Conservation (phyloP, 164 flowering plant genomes). For the Cinnamomum micranthum region DNA sequence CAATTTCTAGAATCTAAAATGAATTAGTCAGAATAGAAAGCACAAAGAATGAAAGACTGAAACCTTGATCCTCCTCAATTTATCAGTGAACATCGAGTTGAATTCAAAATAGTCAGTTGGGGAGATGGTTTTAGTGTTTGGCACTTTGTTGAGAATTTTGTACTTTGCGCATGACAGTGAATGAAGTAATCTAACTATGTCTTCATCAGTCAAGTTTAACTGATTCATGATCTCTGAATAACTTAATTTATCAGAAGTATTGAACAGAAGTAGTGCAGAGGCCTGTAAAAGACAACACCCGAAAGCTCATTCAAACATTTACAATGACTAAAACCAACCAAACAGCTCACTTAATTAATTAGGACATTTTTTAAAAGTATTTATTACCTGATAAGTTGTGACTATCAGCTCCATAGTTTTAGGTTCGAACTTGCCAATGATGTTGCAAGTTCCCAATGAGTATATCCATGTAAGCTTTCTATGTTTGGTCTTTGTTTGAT, state of each 20-base stretch:
- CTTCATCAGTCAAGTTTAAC: conserved; percentile 73
- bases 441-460: conserved; percentile 81
- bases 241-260: conserved; percentile 60
- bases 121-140: conserved; percentile 64
- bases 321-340: neutral
- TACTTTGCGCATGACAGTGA: conserved; percentile 89
- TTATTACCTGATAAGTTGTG: conserved; percentile 75
- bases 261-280: conserved; percentile 72
- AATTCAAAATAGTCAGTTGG: conserved; percentile 70
- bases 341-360: neutral
- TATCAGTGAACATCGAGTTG: conserved; percentile 83
- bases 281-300: conserved; percentile 40
- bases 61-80: conserved; percentile 91
- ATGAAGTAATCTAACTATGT: conserved; percentile 70
- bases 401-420: conserved; percentile 83
- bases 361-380: neutral
- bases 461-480: conserved; percentile 93
- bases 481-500: conserved; percentile 79
- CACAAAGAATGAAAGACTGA: neutral
- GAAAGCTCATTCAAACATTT: neutral
- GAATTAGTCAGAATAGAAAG: neutral
- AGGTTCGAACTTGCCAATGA: conserved; percentile 73
- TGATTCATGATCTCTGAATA: conserved; percentile 77
- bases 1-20: conserved; percentile 2
- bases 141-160: conserved; percentile 79